A percentile compares a stretch with the other conserved stretches of the same genome.
Evolutionary conservation across 345 rosid species (phyloP).

Genomic region (Sisymbrium altissimum): DNA sequence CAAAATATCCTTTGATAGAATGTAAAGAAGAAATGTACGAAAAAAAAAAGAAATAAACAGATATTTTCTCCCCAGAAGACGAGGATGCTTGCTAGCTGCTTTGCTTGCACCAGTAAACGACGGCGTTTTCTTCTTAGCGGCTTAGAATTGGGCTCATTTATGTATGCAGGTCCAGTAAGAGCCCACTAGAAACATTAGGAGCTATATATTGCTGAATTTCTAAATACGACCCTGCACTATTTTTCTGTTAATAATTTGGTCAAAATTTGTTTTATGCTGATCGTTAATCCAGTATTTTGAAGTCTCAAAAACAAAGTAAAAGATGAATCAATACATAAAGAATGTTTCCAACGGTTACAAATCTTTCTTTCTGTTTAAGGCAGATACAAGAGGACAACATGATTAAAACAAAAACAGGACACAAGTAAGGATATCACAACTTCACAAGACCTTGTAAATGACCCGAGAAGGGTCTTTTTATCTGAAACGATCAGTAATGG

Average conservation of each 20-base stretch:
- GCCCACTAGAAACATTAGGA: not conserved
- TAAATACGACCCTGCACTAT: not conserved
- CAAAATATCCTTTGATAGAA: slow-evolving; percentile 15
- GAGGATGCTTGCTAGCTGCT: not conserved
- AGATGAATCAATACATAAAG: slow-evolving; percentile 2
- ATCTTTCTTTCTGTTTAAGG: slow-evolving; percentile 50
- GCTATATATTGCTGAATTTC: not conserved
- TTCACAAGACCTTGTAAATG: slow-evolving; percentile 11
- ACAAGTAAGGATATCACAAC: not conserved
- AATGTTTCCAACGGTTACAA: slow-evolving; percentile 53
- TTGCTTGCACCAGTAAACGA: not conserved
- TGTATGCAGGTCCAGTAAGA: not conserved
- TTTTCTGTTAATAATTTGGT: not conserved
- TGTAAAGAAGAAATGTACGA: not conserved
- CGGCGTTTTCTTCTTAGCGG: not conserved
- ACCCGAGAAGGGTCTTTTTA: slow-evolving; percentile 25
- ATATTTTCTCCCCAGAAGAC: slow-evolving; percentile 10
- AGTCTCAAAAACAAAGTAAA: not conserved
- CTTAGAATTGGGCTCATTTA: not conserved
- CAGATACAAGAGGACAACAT: slow-evolving; percentile 30
- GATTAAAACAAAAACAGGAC: slow-evolving; percentile 31
- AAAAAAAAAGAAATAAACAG: not conserved
- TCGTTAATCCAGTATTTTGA: not conserved
- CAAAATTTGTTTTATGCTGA: not conserved
- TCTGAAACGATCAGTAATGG: slow-evolving; percentile 26